phyloP scores from a whole-genome alignment of 495 filamentous ascomycete species.

The Trichocladium uniseriatum region DNA sequence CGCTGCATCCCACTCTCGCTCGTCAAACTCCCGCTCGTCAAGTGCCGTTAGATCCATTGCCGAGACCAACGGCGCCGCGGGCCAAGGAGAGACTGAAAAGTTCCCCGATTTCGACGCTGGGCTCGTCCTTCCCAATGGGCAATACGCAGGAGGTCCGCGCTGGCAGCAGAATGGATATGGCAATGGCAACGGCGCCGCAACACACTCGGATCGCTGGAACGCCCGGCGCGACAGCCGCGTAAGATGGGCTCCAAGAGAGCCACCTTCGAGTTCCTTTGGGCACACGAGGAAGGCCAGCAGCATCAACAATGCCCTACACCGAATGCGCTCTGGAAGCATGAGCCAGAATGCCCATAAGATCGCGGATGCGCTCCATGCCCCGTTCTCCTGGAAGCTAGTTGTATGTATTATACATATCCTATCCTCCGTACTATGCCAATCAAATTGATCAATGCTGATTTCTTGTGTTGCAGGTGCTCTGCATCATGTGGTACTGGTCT shows the following conservation, averaged over 20 bases:
- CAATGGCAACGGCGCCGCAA: slow-evolving; percentile 25
- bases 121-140: slow-evolving; percentile 23
- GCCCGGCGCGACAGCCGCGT: slow-evolving; percentile 42
- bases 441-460: slow-evolving; percentile 11
- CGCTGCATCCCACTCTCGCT: slow-evolving; percentile 20
- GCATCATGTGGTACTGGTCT: slow-evolving; percentile 83
- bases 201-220: slow-evolving; percentile 38
- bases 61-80: slow-evolving; percentile 26
- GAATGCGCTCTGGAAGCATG: slow-evolving; percentile 71
- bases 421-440: neutral
- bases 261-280: slow-evolving; percentile 27
- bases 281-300: slow-evolving; percentile 74
- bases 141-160: slow-evolving; percentile 27
- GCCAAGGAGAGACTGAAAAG: slow-evolving; percentile 37
- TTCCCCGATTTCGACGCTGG: slow-evolving; percentile 45
- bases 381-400: slow-evolving; percentile 65
- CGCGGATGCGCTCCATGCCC: slow-evolving; percentile 80
- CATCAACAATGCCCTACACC: slow-evolving; percentile 73
- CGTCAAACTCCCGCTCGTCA: slow-evolving; percentile 17
- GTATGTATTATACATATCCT: slow-evolving; percentile 26
- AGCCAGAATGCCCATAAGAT: slow-evolving; percentile 90
- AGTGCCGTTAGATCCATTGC: slow-evolving; percentile 24
- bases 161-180: slow-evolving; percentile 28
- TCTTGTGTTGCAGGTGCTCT: slow-evolving; percentile 51
- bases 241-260: slow-evolving; percentile 35